Evolutionary conservation across 345 rosid species (phyloP).

Genomic region (Aquilaria yunnanensis): DNA sequence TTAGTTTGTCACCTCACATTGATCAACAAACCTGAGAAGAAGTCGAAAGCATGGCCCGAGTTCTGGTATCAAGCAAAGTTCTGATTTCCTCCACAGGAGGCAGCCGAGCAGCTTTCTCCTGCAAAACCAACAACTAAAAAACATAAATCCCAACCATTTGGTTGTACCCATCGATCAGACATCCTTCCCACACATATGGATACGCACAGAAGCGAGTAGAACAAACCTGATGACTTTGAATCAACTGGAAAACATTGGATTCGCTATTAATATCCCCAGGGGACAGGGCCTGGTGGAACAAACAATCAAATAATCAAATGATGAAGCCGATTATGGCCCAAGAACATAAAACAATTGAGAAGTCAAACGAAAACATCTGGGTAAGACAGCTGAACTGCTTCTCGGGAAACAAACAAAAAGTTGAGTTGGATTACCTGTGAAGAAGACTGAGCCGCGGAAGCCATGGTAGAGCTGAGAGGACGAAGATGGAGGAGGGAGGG

Average conservation of each 20-base stretch:
- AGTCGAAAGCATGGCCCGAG: constrained; percentile 74
- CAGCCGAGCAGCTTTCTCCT: constrained; percentile 86
- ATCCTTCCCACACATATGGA: background rate
- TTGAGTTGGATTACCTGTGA: constrained; percentile 36
- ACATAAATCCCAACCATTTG: constrained; percentile 2
- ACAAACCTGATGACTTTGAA: constrained; percentile 79
- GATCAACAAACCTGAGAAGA: constrained; percentile 58
- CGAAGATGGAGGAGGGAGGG: constrained; percentile 17
- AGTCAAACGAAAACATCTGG: background rate
- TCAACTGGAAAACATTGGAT: constrained; percentile 52
- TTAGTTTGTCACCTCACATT: too few species aligned
- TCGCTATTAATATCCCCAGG: constrained; percentile 43
- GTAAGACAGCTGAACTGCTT: background rate
- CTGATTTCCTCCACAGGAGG: constrained; percentile 70
- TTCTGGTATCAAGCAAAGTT: constrained; percentile 55
- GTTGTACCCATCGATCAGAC: background rate
- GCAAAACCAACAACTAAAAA: constrained; percentile 13
- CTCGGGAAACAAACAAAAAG: background rate
- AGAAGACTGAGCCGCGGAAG: constrained; percentile 60
- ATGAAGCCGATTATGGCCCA: constrained; percentile 7
- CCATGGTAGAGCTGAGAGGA: constrained; percentile 40
- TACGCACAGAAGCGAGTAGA: background rate
- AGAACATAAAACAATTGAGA: too few species aligned
- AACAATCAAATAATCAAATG: constrained; percentile 11
- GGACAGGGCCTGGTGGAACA: constrained; percentile 42